Evolutionary conservation across 345 rosid genomes (phyloP).

Genomic region (Durio zibethinus): DNA sequence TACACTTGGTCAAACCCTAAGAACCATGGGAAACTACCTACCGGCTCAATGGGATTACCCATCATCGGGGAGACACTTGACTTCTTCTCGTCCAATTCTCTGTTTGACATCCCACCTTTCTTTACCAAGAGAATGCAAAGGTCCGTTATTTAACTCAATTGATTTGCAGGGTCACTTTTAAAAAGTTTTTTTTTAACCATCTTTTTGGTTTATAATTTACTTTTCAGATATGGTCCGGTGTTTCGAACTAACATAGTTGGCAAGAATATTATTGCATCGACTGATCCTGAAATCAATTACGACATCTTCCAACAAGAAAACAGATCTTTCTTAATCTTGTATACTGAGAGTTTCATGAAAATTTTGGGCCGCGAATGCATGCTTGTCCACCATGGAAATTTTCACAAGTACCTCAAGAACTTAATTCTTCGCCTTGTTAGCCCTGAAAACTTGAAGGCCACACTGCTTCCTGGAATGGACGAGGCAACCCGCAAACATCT

Average conservation of each 20-base stretch:
- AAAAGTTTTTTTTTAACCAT: background rate
- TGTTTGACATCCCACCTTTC: background rate
- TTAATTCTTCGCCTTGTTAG: slow-evolving; percentile 33
- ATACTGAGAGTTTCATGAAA: slow-evolving; percentile 29
- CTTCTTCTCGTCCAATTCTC: background rate
- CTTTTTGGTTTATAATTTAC: background rate
- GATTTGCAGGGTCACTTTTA: too few relatives aligned
- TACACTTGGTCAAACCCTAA: background rate
- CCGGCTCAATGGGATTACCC: slow-evolving; percentile 21
- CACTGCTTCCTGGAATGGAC: slow-evolving; percentile 25
- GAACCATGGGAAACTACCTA: background rate
- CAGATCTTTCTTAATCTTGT: slow-evolving; percentile 29
- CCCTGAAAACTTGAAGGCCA: slow-evolving; percentile 24
- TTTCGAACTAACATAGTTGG: slow-evolving; percentile 43
- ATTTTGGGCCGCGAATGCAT: slow-evolving; percentile 34
- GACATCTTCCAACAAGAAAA: slow-evolving; percentile 44
- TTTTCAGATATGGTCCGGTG: slow-evolving; percentile 34
- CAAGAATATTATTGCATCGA: slow-evolving; percentile 27
- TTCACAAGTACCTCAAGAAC: slow-evolving; percentile 36
- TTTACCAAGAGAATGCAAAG: background rate
- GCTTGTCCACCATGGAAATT: slow-evolving; percentile 22
- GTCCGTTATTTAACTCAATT: too few relatives aligned
- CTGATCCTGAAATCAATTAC: slow-evolving; percentile 38
- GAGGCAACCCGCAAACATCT: slow-evolving; percentile 19
- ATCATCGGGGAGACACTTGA: slow-evolving; percentile 20